Conservation (phyloP, 169 alveolate species). For the Condylostoma magnum region DNA sequence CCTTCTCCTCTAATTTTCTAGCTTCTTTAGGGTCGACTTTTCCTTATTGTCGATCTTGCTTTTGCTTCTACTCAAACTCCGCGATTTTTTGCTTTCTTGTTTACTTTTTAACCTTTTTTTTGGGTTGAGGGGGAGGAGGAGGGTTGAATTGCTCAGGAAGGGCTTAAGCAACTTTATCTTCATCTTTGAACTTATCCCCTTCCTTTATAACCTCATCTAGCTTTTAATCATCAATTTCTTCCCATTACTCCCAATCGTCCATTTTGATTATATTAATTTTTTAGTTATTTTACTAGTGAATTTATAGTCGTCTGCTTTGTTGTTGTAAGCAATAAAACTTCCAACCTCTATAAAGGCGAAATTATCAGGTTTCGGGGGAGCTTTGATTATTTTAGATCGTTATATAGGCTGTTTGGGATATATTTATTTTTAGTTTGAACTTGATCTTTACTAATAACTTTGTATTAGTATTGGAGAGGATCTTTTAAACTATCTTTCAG, state of each 20-base stretch:
- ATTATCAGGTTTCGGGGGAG: too few species aligned
- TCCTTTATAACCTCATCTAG: background rate
- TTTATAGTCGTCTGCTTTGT: too few species aligned
- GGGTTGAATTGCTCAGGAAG: background rate
- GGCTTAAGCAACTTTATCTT: too few species aligned
- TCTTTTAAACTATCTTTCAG: too few species aligned
- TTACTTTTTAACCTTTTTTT: background rate
- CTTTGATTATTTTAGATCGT: too few species aligned
- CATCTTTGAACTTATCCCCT: background rate
- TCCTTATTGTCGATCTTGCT: background rate
- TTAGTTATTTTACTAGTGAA: too few species aligned
- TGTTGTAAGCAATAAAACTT: too few species aligned
- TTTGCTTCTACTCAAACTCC: conserved; percentile 4
- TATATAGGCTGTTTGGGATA: too few species aligned
- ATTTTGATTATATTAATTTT: background rate
- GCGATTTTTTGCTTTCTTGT: background rate
- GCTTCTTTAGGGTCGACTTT: background rate
- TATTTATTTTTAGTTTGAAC: too few species aligned
- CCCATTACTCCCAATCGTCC: conserved; percentile 11
- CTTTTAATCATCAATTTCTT: background rate
- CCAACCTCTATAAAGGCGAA: too few species aligned
- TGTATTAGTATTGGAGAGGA: too few species aligned
- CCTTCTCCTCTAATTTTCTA: background rate
- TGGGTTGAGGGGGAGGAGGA: background rate
- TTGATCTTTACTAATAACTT: too few species aligned